Conservation (phyloP, 2,329 filamentous ascomycete genomes). For the Ceratocystis smalleyi region DNA sequence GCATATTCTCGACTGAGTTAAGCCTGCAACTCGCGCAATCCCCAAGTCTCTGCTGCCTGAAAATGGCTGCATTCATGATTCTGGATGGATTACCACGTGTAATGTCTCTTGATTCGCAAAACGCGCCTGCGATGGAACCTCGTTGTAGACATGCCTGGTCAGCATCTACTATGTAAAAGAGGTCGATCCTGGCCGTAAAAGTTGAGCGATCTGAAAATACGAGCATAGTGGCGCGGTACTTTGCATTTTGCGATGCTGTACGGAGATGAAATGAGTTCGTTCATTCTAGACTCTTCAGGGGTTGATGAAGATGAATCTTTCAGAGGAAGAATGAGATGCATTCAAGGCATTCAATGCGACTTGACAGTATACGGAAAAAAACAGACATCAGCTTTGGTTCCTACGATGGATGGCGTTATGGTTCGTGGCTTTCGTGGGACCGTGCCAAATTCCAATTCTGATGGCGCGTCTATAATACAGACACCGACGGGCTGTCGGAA, state of each 20-base stretch:
- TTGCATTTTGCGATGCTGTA: neutral
- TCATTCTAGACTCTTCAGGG: neutral
- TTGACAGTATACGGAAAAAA: neutral
- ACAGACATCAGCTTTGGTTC: conserved; percentile 3
- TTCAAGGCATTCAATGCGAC: neutral
- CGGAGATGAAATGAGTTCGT: neutral
- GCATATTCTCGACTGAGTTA: neutral
- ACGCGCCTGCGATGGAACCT: neutral
- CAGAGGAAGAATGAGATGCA: neutral
- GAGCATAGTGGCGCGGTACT: neutral
- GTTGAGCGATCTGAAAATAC: neutral
- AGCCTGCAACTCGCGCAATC: neutral
- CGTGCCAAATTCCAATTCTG: neutral
- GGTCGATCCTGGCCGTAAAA: neutral
- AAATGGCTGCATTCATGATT: neutral
- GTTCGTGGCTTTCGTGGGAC: conserved; percentile 2
- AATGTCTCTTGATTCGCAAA: neutral
- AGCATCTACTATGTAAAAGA: conserved; percentile 15
- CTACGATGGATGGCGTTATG: neutral
- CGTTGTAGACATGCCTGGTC: conserved; percentile 13
- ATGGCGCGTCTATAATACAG: too few relatives aligned
- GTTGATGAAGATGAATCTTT: conserved; percentile 2
- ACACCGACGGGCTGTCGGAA: neutral
- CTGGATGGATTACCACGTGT: neutral
- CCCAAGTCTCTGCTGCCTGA: neutral